Evolutionary conservation across 495 filamentous ascomycete genomes (phyloP).

Genomic region (Annulohypoxylon nitens): DNA sequence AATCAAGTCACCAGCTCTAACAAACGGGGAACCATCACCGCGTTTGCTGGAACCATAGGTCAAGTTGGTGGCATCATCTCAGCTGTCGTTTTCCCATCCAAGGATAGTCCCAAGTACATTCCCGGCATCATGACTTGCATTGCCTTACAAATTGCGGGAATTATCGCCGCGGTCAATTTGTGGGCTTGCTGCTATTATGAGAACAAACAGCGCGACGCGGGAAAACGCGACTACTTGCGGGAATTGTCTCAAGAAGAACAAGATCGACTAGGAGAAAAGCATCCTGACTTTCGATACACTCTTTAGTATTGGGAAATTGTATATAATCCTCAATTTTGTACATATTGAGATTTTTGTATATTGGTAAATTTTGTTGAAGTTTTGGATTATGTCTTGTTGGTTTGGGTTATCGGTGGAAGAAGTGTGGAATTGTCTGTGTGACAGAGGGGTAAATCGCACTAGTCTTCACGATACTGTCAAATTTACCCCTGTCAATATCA

Average conservation of each 20-base stretch:
- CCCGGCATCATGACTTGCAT: constrained; percentile 12
- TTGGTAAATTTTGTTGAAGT: too few relatives aligned
- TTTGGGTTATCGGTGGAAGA: too few relatives aligned
- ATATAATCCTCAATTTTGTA: not conserved
- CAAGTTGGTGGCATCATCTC: constrained; percentile 14
- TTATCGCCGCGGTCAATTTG: not conserved
- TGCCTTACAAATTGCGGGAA: not conserved
- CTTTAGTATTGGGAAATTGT: not conserved
- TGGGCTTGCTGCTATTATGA: constrained; percentile 5
- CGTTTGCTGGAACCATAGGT: constrained; percentile 9
- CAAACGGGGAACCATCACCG: constrained; percentile 14
- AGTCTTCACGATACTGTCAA: too few relatives aligned
- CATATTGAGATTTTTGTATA: too few relatives aligned
- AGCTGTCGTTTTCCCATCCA: constrained; percentile 4
- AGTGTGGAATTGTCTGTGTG: too few relatives aligned
- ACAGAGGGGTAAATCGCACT: too few relatives aligned
- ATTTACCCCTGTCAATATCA: not conserved
- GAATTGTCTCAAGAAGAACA: constrained; percentile 2
- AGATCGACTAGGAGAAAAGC: constrained; percentile 3
- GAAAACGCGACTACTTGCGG: constrained; percentile 1
- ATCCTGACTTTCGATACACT: constrained; percentile 14
- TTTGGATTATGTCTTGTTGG: too few relatives aligned
- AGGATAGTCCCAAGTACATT: constrained; percentile 12
- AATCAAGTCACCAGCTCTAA: constrained; percentile 13
- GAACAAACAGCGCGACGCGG: constrained; percentile 8